phyloP scores from a whole-genome alignment of 768 basidiomycete genomes.

The Phylloporus arenicola region DNA sequence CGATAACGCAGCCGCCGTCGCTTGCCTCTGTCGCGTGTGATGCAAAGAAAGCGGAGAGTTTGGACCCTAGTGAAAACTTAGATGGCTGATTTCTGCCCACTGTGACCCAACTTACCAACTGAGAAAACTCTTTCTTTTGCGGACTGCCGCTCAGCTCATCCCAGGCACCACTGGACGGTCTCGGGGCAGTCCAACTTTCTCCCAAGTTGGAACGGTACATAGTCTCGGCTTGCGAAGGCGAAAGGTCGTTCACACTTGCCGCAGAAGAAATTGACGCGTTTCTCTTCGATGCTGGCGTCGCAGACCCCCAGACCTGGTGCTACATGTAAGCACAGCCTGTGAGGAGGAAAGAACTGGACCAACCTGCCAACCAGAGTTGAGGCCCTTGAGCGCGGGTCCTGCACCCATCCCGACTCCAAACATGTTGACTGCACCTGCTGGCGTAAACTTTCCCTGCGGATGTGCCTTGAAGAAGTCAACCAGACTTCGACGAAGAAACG shows the following conservation, averaged over 20 bases:
- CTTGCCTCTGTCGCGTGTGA: constrained; percentile 45
- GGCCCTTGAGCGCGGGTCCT: constrained; percentile 43
- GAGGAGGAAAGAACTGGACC: constrained; percentile 19
- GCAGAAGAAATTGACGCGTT: constrained; percentile 62
- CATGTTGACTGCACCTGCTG: constrained; percentile 41
- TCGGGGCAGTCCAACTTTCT: constrained; percentile 49
- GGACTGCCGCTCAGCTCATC: constrained; percentile 49
- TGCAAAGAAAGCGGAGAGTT: constrained; percentile 39
- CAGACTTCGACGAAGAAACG: neutral
- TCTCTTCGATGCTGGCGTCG: constrained; percentile 45
- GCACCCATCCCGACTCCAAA: constrained; percentile 48
- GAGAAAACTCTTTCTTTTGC: constrained; percentile 45
- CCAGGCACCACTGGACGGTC: constrained; percentile 54
- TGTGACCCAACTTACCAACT: constrained; percentile 38
- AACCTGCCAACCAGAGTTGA: constrained; percentile 68
- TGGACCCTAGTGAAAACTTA: constrained; percentile 34
- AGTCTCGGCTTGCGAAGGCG: constrained; percentile 41
- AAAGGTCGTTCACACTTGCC: constrained; percentile 46
- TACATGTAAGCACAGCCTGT: constrained; percentile 7
- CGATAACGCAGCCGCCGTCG: constrained; percentile 33
- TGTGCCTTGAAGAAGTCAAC: constrained; percentile 29
- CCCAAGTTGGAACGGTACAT: constrained; percentile 42
- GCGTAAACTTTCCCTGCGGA: constrained; percentile 43
- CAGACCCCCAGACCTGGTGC: constrained; percentile 54
- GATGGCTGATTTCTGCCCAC: constrained; percentile 1